Evolutionary conservation across 1,284 basidiomycete genomes (phyloP), one percentile per base, ranked within the genome.

Genomic region (Xerocomus subilludens): DNA sequence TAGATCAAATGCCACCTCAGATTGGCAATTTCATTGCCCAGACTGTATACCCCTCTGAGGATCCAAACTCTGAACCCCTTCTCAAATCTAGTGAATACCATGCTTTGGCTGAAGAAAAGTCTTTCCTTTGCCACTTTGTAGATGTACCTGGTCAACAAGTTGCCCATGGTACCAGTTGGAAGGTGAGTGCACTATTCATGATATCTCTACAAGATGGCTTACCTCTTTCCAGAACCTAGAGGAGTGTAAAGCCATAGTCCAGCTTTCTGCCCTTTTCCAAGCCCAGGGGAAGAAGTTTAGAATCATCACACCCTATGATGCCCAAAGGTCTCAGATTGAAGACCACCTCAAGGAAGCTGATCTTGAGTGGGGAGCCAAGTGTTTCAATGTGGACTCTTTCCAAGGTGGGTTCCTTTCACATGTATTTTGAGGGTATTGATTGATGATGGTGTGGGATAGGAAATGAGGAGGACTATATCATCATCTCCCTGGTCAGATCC

Each of bases 1-100:
- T 71, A 92, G 93, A 94, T 77, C 90, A 94, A 5, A 94, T 95
- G 92, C 93, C 94, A 71, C 88, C 89, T 58, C 89, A 92, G 75
- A 91, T 94, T 86, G 93, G 93, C n/a, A 76, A 86, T 13, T 91
- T 93, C 69, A 92, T 95, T 64, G 94, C 93, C 36, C 78, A 87
- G 63, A 84, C 85, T 72, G 86, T 95, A 10, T 95, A 95, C 85
- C 84, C 91, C 35, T 73, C 80, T 32, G 76, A 88, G 73, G 42
- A 13, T 11, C 20, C 42, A 68, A 38, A 69, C 36, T 27, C 56
- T 67, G 56, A 73, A 9, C 45, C 80, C 2, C 67, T 74, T 5
- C 87, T 92, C 13, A 83, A 86, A 10, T 91, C 91, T 5, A 88
- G 86, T 78, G 83, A 87, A 3, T 2, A 59, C 9, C 90, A 91